Base-by-base conservation (phyloP, 2,329 filamentous ascomycete genomes). In the Fusarium sp. region DNA sequence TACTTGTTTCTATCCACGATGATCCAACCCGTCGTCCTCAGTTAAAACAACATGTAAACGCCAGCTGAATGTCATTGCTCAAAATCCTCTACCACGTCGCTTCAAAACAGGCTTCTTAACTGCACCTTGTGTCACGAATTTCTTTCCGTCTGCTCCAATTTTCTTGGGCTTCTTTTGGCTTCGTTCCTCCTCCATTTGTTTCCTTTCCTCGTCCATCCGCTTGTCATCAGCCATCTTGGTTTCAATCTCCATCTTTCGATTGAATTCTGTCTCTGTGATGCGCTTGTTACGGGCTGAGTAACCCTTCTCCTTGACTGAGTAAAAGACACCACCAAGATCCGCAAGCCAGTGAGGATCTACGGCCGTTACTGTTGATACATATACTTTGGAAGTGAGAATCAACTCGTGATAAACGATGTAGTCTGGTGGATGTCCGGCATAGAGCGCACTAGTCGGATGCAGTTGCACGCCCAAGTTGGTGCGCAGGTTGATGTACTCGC, bases 371-470 rank as follows among this genome's bases (percentile, higher is more conserved):
- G 93, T 97, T 5, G 93, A 96, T 89, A 99, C 97, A 82, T 98
- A 99, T 77, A 98, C 96, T 77, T 97, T 97, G 58, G 90, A 93
- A 0, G 96, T 99, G 63, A 99, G 88, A 73, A 99, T 97, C 60
- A 99, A 87, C 79, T 99, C 96, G 83, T 99, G 96, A 80, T 99
- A 99, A 41, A 99, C 90, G 52, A 99, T 93, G 75, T 98, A 98
- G 77, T 99, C 96, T 2, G 96, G 96, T 24, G 97, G 87, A 79
- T 97, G 96, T 6, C 96, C 96, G 2, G 96, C 96, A 76, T 97
- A 98, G 1, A 99, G 86, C 3, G 96, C 93, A 67, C 90, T 94
- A 0, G 96, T 99, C 2, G 96, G 96, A 77, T 99, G 96, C 30
- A 99, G 85, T 77, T 97, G 94, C 55, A 99, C 93, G 2, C 92